Conservation (phyloP, 192 early-diverging fungal species). For the Linnemannia hyalina region DNA sequence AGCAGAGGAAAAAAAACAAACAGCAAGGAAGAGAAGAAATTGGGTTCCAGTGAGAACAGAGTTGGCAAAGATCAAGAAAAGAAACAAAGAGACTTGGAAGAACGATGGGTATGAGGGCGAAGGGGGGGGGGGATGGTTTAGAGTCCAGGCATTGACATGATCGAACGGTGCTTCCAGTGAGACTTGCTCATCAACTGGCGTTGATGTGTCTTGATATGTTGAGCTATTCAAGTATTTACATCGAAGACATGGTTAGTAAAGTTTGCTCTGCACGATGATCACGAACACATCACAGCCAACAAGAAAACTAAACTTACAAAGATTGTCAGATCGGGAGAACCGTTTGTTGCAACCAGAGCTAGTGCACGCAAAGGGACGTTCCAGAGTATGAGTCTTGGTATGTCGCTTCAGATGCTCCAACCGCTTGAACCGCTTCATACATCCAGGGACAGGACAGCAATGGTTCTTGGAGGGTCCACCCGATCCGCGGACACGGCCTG, state of each 20-base stretch:
- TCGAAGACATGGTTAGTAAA: background rate
- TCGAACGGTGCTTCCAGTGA: slow-evolving; percentile 39
- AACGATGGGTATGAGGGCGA: background rate
- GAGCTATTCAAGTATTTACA: slow-evolving; percentile 18
- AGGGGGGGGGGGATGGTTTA: background rate
- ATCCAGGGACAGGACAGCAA: slow-evolving; percentile 49
- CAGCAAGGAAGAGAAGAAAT: background rate
- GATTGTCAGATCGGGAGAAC: slow-evolving; percentile 83
- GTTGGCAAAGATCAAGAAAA: background rate
- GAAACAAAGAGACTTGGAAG: background rate
- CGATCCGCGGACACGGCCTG: slow-evolving; percentile 10
- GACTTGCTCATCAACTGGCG: slow-evolving; percentile 46
- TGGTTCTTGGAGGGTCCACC: slow-evolving; percentile 48
- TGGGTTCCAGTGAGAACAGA: background rate
- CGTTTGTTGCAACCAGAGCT: slow-evolving; percentile 81
- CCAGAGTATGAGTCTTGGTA: slow-evolving; percentile 81
- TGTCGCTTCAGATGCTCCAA: slow-evolving; percentile 89
- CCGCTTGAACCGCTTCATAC: slow-evolving; percentile 76
- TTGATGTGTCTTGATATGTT: slow-evolving; percentile 55
- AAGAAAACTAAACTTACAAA: slow-evolving; percentile 46
- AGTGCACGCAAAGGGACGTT: slow-evolving; percentile 75
- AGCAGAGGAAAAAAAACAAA: background rate
- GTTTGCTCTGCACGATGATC: background rate
- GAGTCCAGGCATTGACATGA: background rate
- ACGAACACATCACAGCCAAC: background rate